Base-by-base conservation (phyloP, 2,329 filamentous ascomycete genomes). In the Ophiocordyceps australis region DNA sequence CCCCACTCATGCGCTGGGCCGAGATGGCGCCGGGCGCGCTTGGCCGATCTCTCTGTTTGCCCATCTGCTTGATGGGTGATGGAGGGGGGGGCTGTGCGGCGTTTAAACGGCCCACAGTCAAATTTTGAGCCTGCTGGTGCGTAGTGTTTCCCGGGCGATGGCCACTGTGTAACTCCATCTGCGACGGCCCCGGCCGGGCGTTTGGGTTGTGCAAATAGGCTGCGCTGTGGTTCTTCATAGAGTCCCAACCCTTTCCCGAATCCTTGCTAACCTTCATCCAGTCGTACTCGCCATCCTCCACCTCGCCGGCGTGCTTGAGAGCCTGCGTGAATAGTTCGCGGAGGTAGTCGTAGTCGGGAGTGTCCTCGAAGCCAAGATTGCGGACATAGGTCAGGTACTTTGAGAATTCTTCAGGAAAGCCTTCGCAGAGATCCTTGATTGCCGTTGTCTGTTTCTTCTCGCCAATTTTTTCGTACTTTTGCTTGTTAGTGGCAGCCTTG, bases 391-490 rank as follows among this genome's bases (percentile, higher is more conserved):
- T 92, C 29, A 98, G 62, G 53, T 98, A 98, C 55, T 94, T 91
- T 62, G 78, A 91, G 53, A 98, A 92, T 55, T 98, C 85, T 49
- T 93, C 81, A 37, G 89, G 86, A 55, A 92, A 95, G 26, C 82
- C 78, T 40, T 94, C 85, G 49, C 86, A 95, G 11, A 98, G 70
- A 42, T 98, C 89, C 59, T 94, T 93, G 58, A 98, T 91, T 5
- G 72, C 70, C 14, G 89, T 95, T 0, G 86, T 94, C 59, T 95
- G 89, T 63, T 98, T 98, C 76, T 98, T 95, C 64, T 98, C 86
- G 23, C 89, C 89, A 54, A 98, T 98, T 67, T 95, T 95, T 59
- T 98, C 89, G 50, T 98, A 98, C 59, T 98, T 98, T 50, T 98
- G 89, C 70, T 98, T 76, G 52, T 77, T 77, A 24, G 73, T 77